Evolutionary conservation across 768 basidiomycete genomes (phyloP).

Genomic region (Mycena albidolilacea): DNA sequence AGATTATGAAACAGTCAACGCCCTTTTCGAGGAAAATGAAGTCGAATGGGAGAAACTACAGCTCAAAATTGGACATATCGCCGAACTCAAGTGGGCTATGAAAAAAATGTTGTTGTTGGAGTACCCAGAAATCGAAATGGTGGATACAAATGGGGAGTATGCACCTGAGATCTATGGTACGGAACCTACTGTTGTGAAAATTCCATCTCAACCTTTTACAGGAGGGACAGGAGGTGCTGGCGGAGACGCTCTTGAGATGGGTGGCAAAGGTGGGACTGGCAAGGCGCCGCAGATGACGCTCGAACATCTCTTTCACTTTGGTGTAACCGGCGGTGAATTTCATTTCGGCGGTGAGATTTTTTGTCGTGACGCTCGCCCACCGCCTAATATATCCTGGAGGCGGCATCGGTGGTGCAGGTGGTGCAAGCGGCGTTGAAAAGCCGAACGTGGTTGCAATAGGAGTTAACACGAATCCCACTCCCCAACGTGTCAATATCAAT

Average conservation of each 20-base stretch:
- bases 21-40: background rate
- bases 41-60: background rate
- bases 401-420: background rate
- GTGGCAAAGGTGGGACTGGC: background rate
- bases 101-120: background rate
- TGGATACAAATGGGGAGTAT: background rate
- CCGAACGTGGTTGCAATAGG: too few species aligned
- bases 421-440: background rate
- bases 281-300: too few species aligned
- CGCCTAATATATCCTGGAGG: background rate
- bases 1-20: background rate
- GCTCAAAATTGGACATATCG: background rate
- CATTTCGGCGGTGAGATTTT: too few species aligned
- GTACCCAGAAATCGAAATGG: background rate
- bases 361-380: background rate
- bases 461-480: too few species aligned
- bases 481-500: too few species aligned
- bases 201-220: background rate
- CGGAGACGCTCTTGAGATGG: background rate
- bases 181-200: background rate
- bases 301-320: too few species aligned
- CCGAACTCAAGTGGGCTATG: slow-evolving; percentile 1
- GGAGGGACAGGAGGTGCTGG: background rate
- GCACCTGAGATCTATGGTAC: background rate
- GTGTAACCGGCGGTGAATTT: too few species aligned